A percentile compares a stretch with the other conserved stretches of the same genome.
Conservation (phyloP, 2,329 filamentous ascomycete species). For the Aspergillus sp. region DNA sequence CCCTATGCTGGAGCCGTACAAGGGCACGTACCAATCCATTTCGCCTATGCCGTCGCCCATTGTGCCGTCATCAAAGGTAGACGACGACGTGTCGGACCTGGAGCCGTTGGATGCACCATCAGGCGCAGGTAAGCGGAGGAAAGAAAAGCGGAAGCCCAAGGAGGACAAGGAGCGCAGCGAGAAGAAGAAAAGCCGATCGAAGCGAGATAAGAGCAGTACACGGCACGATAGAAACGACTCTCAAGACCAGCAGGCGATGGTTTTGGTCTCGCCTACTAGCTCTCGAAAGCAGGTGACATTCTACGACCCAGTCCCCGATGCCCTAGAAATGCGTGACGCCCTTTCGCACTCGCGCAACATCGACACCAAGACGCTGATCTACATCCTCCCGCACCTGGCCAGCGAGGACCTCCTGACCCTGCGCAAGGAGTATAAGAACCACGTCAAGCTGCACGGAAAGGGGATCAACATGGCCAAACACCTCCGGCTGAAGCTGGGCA, state of each 20-base stretch:
- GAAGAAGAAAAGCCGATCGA: constrained; percentile 18
- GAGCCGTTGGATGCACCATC: constrained; percentile 33
- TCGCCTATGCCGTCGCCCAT: constrained; percentile 86
- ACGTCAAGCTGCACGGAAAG: constrained; percentile 57
- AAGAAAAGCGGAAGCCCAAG: constrained; percentile 16
- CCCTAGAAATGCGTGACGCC: constrained; percentile 63
- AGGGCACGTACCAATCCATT: constrained; percentile 85
- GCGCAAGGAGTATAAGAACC: constrained; percentile 79
- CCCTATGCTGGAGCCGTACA: constrained; percentile 83
- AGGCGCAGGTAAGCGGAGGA: constrained; percentile 18
- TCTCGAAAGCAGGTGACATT: constrained; percentile 59
- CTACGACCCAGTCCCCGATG: constrained; percentile 75
- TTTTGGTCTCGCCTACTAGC: constrained; percentile 37
- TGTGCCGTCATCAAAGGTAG: constrained; percentile 48
- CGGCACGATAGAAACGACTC: constrained; percentile 20
- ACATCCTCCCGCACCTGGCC: constrained; percentile 73
- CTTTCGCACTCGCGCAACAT: constrained; percentile 58
- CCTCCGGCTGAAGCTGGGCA: constrained; percentile 40
- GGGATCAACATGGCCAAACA: constrained; percentile 45
- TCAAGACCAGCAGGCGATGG: constrained; percentile 28
- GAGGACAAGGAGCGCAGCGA: constrained; percentile 24
- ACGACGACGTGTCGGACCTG: constrained; percentile 46
- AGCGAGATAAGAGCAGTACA: constrained; percentile 13
- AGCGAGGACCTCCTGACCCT: constrained; percentile 83
- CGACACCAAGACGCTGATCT: constrained; percentile 63